Conservation (phyloP, 2,329 filamentous ascomycete genomes). For the Teratosphaeria viscida region DNA sequence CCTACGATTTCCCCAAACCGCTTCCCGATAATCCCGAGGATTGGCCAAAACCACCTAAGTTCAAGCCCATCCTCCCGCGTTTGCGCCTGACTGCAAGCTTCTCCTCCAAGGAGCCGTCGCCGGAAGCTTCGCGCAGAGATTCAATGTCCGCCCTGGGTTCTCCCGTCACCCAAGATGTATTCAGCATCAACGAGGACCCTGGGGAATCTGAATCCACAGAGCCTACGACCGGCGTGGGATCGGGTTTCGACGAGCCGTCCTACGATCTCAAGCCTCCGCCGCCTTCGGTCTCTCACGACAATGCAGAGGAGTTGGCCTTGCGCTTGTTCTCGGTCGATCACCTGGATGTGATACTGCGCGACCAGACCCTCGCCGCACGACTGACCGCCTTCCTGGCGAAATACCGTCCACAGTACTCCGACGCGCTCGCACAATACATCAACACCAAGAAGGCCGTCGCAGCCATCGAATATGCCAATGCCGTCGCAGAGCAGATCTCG, state of each 20-base stretch:
- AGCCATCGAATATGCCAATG: slow-evolving; percentile 36
- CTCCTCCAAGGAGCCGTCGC: not conserved
- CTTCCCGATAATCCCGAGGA: not conserved
- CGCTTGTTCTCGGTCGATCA: slow-evolving; percentile 35
- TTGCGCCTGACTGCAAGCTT: not conserved
- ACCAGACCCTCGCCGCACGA: slow-evolving; percentile 24
- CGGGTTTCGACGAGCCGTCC: slow-evolving; percentile 16
- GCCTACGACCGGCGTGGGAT: slow-evolving; percentile 15
- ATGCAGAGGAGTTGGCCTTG: slow-evolving; percentile 27
- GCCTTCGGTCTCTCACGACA: slow-evolving; percentile 18
- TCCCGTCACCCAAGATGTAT: slow-evolving; percentile 16
- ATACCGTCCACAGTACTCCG: slow-evolving; percentile 28
- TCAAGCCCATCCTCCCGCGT: not conserved
- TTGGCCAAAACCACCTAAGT: not conserved
- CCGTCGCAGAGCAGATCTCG: slow-evolving; percentile 27
- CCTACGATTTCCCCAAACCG: not conserved
- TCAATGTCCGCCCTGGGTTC: slow-evolving; percentile 12
- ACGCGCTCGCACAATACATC: slow-evolving; percentile 28
- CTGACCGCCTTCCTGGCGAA: slow-evolving; percentile 31
- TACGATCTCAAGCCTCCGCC: slow-evolving; percentile 34
- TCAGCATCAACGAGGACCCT: slow-evolving; percentile 10
- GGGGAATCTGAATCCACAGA: slow-evolving; percentile 12
- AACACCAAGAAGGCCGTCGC: slow-evolving; percentile 32
- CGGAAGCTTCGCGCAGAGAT: slow-evolving; percentile 1
- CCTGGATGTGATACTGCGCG: slow-evolving; percentile 31